Evolutionary conservation across 768 basidiomycete species (phyloP), one percentile per base, ranked within the genome.

Genomic region (Scleroderma citrinum): DNA sequence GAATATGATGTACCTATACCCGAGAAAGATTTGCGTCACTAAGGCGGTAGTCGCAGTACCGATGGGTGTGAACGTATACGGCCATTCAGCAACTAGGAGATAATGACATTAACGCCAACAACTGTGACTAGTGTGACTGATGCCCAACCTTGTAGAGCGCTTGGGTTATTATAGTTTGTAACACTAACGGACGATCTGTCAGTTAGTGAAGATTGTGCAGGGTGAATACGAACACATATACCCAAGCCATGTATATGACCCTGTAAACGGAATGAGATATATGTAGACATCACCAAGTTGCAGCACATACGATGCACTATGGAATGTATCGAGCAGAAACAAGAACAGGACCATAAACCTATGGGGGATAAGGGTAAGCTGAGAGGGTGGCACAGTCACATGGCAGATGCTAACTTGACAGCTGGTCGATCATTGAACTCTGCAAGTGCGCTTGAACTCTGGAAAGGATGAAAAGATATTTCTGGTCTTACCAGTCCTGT

Each of bases 21-120:
- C 71, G 23, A 79, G 64, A 62, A 76, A 79, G 31, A 63, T 46
- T 52, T 81, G 78, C 0, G 77, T 76, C n/a, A 77, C 64, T 29
- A 78, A 57, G 0, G 76, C 77, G 16, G 75, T 70, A 6, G 76
- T 57, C 1, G 75, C 63, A 6, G 71, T 76, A 5, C 71, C 74
- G 19, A 71, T 60, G 5, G 77, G 73, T 0, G 76, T 79, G 48
- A 79, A 76, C 2, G 73, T 71, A 39, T 76, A 74, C 3, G 72
- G 73, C 76, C 78, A 80, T n/a, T 61, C 61, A 43, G 70, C 69
- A 35, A 58, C 75, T 76, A 54, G 2, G 43, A 14, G 21, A 51
- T 1, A 3, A 30, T 5, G 13, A n/a, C n/a, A n/a, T n/a, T n/a
- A n/a, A n/a, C n/a, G n/a, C n/a, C n/a, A n/a, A n/a, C n/a, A n/a